Percentiles rank a stretch among this genome's conserved stretches.
phyloP scores from a whole-genome alignment of 2,329 filamentous ascomycete genomes.

The Fusarium xyrophilum region DNA sequence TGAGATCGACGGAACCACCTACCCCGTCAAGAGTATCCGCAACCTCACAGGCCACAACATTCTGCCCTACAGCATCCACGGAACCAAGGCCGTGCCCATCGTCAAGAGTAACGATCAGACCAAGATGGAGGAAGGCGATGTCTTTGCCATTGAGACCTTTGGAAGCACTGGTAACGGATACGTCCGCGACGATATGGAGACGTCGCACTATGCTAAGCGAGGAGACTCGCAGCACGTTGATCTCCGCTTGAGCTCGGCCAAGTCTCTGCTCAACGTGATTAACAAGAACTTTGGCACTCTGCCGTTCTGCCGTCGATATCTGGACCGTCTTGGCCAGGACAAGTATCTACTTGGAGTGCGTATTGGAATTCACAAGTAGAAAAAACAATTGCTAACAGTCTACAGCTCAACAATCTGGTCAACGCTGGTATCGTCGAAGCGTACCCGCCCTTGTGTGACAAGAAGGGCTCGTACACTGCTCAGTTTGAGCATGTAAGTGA shows the following conservation, averaged over 20 bases:
- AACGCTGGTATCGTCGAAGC: conserved; percentile 83
- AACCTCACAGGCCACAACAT: conserved; percentile 93
- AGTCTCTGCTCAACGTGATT: conserved; percentile 84
- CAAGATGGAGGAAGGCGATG: conserved; percentile 97
- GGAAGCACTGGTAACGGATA: conserved; percentile 91
- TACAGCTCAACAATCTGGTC: conserved; percentile 83
- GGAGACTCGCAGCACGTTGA: conserved; percentile 77
- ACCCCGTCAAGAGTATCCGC: conserved; percentile 83
- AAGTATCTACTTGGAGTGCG: conserved; percentile 89
- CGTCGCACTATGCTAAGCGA: conserved; percentile 84
- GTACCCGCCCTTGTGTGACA: conserved; percentile 87
- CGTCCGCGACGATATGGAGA: conserved; percentile 86
- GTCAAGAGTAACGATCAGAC: conserved; percentile 87
- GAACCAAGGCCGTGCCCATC: conserved; percentile 91
- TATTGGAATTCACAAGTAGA: no score
- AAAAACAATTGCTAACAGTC: conserved; percentile 15
- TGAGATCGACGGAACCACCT: conserved; percentile 78
- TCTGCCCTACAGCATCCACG: conserved; percentile 87
- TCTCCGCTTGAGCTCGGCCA: conserved; percentile 80
- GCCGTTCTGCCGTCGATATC: conserved; percentile 87
- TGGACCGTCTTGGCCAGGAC: conserved; percentile 91
- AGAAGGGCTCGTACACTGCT: conserved; percentile 93
- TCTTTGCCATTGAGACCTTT: conserved; percentile 96
- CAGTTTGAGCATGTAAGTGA: conserved; percentile 89
- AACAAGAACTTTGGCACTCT: conserved; percentile 96